Evolutionary conservation across 306 rosid species (phyloP).

Genomic region (Gastrolobium villosum): DNA sequence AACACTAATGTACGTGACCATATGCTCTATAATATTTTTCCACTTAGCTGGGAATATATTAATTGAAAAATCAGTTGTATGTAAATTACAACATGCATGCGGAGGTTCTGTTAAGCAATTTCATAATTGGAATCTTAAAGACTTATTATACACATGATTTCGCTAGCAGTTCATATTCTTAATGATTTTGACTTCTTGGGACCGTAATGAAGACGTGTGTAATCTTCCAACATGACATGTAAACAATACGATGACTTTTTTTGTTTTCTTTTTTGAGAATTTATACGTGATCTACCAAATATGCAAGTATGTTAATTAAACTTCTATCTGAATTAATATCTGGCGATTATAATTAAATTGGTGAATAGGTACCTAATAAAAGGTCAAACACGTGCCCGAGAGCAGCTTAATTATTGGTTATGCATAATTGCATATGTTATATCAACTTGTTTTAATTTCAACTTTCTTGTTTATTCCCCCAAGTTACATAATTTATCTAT

Average conservation of each 20-base stretch:
- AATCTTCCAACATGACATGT: constrained; percentile 6
- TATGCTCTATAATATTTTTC: not conserved
- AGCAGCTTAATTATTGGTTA: constrained; percentile 27
- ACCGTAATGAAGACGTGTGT: constrained; percentile 23
- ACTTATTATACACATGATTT: not conserved
- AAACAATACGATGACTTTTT: not conserved
- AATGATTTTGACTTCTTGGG: constrained; percentile 32
- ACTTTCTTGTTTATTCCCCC: constrained; percentile 1
- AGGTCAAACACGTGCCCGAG: constrained; percentile 41
- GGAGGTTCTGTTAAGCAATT: not conserved
- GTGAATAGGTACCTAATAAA: constrained; percentile 9
- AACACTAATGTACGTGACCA: not conserved
- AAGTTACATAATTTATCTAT: constrained; percentile 1
- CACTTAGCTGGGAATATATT: not conserved
- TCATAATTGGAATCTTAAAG: not conserved
- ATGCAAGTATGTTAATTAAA: not conserved
- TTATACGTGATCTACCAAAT: constrained; percentile 1
- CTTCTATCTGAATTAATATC: not conserved
- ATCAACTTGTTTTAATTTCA: constrained; percentile 39
- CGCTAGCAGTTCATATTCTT: not conserved
- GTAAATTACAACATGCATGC: not conserved
- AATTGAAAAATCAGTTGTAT: not conserved
- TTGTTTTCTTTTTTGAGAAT: not conserved
- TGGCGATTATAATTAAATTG: not conserved
- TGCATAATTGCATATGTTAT: constrained; percentile 19